phyloP scores from a whole-genome alignment of 1,284 basidiomycete genomes.

The Puccinia novopanici region DNA sequence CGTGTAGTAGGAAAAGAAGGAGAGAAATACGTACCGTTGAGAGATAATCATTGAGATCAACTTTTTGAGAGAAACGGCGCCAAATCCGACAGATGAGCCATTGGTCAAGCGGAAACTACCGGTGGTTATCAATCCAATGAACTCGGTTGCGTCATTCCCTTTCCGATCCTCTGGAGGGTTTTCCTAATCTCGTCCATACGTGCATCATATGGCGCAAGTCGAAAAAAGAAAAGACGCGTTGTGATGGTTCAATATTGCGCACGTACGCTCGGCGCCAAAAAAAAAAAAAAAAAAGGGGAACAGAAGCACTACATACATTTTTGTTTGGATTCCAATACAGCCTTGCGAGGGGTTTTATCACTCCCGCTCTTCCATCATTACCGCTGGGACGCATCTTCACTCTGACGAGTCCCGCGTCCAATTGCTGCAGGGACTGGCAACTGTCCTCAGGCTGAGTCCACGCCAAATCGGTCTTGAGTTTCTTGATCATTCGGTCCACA shows the following conservation, averaged over 20 bases:
- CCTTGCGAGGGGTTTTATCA: conserved; percentile 28
- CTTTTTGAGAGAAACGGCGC: conserved; percentile 26
- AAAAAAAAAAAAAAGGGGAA: neutral
- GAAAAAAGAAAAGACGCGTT: neutral
- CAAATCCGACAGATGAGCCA: conserved; percentile 30
- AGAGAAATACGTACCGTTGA: neutral
- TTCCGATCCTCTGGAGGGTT: neutral
- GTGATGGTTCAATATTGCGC: neutral
- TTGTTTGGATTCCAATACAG: conserved; percentile 29
- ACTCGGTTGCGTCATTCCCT: conserved; percentile 13
- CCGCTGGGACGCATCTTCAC: conserved; percentile 20
- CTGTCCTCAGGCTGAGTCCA: conserved; percentile 18
- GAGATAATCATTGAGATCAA: conserved; percentile 20
- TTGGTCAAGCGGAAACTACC: conserved; percentile 25
- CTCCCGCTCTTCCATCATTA: conserved; percentile 23
- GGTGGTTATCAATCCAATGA: conserved; percentile 34
- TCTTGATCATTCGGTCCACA: conserved; percentile 22
- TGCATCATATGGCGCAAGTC: neutral
- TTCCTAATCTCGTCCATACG: neutral
- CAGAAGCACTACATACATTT: neutral
- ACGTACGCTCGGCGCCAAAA: neutral
- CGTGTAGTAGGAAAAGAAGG: neutral
- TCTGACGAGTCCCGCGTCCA: conserved; percentile 20
- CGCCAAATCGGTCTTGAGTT: conserved; percentile 2
- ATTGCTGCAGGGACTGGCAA: neutral